Conservation (phyloP, 768 basidiomycete genomes). For the Tremella mesenterica region DNA sequence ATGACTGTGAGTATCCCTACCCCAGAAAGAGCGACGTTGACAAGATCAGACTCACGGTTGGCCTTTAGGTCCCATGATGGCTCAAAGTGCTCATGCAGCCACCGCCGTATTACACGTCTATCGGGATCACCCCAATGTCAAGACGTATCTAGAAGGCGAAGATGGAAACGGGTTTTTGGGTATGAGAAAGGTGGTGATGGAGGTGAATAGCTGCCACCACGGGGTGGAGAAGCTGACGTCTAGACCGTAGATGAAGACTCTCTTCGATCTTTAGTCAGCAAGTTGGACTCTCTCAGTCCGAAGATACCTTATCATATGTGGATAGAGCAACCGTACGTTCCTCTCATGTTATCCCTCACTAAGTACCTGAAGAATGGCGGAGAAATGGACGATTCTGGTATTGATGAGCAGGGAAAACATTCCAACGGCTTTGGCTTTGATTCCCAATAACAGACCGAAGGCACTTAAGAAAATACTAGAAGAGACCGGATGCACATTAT, state of each 20-base stretch:
- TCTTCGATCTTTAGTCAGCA: slow-evolving; percentile 11
- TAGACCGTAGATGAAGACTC: slow-evolving; percentile 23
- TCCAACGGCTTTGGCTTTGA: slow-evolving; percentile 42
- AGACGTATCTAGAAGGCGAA: slow-evolving; percentile 29
- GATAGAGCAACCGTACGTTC: slow-evolving; percentile 43
- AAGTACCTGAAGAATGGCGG: no score
- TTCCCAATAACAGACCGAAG: slow-evolving; percentile 42
- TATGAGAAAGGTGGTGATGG: slow-evolving; percentile 40
- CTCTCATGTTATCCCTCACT: not conserved
- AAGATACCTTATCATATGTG: slow-evolving; percentile 39
- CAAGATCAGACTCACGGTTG: slow-evolving; percentile 23
- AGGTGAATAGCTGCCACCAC: slow-evolving; percentile 6
- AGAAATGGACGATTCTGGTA: no score
- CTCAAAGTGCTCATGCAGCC: slow-evolving; percentile 42
- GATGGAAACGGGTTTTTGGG: no score
- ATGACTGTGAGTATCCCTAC: slow-evolving; percentile 24
- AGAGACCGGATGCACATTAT: slow-evolving; percentile 23
- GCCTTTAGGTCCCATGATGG: slow-evolving; percentile 43
- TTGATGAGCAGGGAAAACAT: slow-evolving; percentile 30
- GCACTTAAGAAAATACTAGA: slow-evolving; percentile 36
- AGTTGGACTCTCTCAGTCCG: slow-evolving; percentile 19
- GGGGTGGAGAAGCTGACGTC: not conserved
- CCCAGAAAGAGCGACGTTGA: not conserved
- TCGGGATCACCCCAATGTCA: slow-evolving; percentile 30
- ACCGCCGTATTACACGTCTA: slow-evolving; percentile 40